These are phyloP conservation scores for Metschnikowia peoriensis DNA, from an alignment of 805 yeast species.

Conservation along the genomic window DNA sequence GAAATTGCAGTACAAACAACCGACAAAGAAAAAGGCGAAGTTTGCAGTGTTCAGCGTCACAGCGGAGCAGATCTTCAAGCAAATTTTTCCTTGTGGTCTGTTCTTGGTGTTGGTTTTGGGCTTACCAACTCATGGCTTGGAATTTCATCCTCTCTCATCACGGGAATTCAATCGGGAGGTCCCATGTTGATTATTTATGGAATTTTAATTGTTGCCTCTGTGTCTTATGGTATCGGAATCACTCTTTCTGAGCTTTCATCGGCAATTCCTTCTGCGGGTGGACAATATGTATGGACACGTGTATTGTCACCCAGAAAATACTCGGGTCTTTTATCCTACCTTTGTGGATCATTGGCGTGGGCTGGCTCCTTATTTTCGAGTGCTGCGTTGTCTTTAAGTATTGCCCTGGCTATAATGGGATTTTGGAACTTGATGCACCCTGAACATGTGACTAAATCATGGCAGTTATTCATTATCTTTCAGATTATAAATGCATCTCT, in stretches of 20 bases:
- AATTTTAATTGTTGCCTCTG: conserved; percentile 35
- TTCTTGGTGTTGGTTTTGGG: conserved; percentile 41
- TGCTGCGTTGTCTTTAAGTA: conserved; percentile 39
- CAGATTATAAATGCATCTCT: conserved; percentile 33
- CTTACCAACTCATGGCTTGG: conserved; percentile 46
- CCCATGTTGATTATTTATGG: conserved; percentile 42
- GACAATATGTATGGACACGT: conserved; percentile 44
- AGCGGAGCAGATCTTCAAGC: conserved; percentile 27
- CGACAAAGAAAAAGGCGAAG: conserved; percentile 10
- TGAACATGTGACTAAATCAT: conserved; percentile 29
- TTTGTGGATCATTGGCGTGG: conserved; percentile 42
- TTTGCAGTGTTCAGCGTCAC: conserved; percentile 7
- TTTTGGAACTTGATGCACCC: conserved; percentile 38
- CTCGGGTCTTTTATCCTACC: conserved; percentile 37
- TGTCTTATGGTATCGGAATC: conserved; percentile 37
- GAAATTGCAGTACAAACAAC: conserved; percentile 10
- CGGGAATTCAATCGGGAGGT: conserved; percentile 43
- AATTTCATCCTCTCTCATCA: conserved; percentile 38
- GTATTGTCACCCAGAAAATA: conserved; percentile 38
- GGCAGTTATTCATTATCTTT: conserved; percentile 39
- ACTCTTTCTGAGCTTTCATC: conserved; percentile 39
- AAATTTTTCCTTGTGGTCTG: conserved; percentile 39
- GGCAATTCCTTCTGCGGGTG: conserved; percentile 44
- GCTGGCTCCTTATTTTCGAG: conserved; percentile 41
- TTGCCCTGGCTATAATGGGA: conserved; percentile 37